Evolutionary conservation across 176 grass and related monocot genomes (phyloP).

Genomic region (Aegilops bicornis): DNA sequence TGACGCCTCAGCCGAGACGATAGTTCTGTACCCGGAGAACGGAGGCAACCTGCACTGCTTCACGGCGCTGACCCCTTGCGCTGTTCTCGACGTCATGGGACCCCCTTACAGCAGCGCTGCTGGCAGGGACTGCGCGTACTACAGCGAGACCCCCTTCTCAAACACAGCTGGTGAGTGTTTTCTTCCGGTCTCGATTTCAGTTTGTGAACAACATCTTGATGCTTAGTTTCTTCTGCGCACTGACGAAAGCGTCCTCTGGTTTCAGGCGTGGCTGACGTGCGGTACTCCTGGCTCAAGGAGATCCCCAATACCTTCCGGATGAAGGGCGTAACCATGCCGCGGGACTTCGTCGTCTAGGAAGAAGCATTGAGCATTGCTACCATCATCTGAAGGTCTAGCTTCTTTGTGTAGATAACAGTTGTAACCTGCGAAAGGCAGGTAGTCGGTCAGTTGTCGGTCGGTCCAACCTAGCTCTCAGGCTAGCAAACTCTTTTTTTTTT

Average conservation of each 20-base stretch:
- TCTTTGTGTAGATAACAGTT: conserved; percentile 28
- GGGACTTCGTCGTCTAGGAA: conserved; percentile 21
- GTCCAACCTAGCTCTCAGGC: neutral
- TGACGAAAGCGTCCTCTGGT: conserved; percentile 21
- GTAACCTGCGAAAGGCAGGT: conserved; percentile 5
- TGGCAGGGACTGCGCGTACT: conserved; percentile 76
- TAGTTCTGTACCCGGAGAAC: conserved; percentile 70
- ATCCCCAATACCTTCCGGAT: conserved; percentile 42
- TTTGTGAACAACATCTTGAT: neutral
- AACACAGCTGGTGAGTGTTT: conserved; percentile 44
- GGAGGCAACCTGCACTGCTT: conserved; percentile 92
- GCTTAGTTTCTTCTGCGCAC: neutral
- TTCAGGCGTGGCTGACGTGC: conserved; percentile 39
- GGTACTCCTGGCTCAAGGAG: conserved; percentile 66
- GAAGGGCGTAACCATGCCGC: conserved; percentile 36
- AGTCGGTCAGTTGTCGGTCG: too few relatives aligned
- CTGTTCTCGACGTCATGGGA: conserved; percentile 77
- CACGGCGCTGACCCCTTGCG: conserved; percentile 75
- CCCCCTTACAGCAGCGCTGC: conserved; percentile 57
- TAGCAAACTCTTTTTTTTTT: conserved; percentile 3
- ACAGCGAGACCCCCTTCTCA: conserved; percentile 33
- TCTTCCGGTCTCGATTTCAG: neutral
- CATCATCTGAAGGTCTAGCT: neutral
- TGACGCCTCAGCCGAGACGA: conserved; percentile 40
- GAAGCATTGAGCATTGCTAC: too few relatives aligned